Evolutionary conservation across 1,284 basidiomycete genomes (phyloP).

Genomic region (Moesziomyces parantarcticus): DNA sequence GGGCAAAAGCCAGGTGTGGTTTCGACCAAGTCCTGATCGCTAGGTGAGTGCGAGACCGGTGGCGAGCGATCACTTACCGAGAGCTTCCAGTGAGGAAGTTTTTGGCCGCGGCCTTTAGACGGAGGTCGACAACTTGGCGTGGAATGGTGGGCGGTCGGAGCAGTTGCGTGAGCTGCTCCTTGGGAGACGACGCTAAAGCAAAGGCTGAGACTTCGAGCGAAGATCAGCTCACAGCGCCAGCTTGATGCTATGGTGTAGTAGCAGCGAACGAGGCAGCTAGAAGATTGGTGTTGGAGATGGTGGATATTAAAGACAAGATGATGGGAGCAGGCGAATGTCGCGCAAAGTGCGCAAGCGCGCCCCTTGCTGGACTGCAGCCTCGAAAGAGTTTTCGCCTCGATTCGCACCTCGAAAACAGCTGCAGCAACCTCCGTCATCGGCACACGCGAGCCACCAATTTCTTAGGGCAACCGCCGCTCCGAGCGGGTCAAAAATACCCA

Average conservation of each 20-base stretch:
- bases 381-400: too few species aligned
- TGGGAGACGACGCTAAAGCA: constrained; percentile 17
- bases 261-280: background rate
- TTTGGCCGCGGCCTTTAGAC: constrained; percentile 55
- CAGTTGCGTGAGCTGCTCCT: constrained; percentile 41
- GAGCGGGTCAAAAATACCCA: too few species aligned
- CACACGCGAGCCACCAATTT: too few species aligned
- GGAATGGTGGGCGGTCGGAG: constrained; percentile 51
- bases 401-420: too few species aligned
- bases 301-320: too few species aligned
- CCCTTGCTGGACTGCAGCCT: too few species aligned
- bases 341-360: too few species aligned
- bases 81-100: constrained; percentile 53
- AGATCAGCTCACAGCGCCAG: constrained; percentile 26
- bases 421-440: too few species aligned
- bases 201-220: constrained; percentile 30
- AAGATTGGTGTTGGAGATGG: background rate
- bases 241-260: constrained; percentile 1
- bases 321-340: too few species aligned
- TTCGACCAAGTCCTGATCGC: too few species aligned
- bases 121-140: constrained; percentile 50
- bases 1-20: too few species aligned
- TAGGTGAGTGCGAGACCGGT: background rate
- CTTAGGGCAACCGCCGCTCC: too few species aligned
- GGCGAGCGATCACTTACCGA: constrained; percentile 13